Base-by-base conservation (phyloP, 139 green algal species). In the Zygnema circumcarinatum region DNA sequence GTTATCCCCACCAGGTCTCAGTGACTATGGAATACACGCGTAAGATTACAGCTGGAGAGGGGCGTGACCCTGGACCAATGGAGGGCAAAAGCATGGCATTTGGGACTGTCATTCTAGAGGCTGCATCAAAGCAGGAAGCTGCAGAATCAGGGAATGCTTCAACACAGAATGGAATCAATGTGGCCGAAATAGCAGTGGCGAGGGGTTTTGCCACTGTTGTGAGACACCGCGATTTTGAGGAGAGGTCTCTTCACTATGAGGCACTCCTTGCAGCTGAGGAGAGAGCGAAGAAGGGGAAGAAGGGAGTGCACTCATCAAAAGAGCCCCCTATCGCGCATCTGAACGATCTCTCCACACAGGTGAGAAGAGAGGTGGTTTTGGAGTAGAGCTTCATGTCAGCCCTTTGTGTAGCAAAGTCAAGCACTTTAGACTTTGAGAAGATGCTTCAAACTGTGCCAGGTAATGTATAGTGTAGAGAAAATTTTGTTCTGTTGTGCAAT, bases 21-120 rank as follows among this genome's bases (percentile, higher is more conserved):
- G 95, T 98, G 0, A 94, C 90, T 79, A 96, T 98, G 94, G 97
- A 98, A 90, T 99, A 98, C 94, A 97, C 86, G 0, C 93, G 96
- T 54, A 98, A 97, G 92, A 93, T 98, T 16, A 81, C 76, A 11
- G 41, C 42, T 29, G 53, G 39, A 47, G 75, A 76, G 20, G 82
- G 79, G 22, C 75, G 84, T 38, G 68, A 36, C 29, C 72, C 82
- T 32, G 76, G 39, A 41, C 76, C 76, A 11, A 53, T 35, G 31
- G 82, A 68, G 32, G 67, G 69, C 1, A 47, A 74, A 52, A 89
- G 29, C 87, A 92, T 90, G 85, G 35, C 75, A 25, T 88, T 90
- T 36, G 85, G 84, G 2, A 81, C 80, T 82, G 80, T 85, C 82
- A 56, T 84, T 32, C 82, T 88, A 31, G 33, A 83, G 32, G 53